Percentiles rank a stretch among this genome's conserved stretches.
phyloP scores from a whole-genome alignment of 805 yeast genomes.

The Candida silvicultrix region DNA sequence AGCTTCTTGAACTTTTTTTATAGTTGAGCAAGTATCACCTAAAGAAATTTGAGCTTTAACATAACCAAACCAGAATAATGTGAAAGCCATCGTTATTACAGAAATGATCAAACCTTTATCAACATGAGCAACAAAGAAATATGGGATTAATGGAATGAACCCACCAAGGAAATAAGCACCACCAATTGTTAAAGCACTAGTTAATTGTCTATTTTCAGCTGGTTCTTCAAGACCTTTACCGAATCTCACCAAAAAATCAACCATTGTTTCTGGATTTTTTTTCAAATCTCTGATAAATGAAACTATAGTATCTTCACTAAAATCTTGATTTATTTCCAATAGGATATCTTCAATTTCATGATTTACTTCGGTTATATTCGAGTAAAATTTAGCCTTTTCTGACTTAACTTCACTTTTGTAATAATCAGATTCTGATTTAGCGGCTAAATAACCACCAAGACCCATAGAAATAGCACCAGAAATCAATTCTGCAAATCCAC shows the following conservation, averaged over 20 bases:
- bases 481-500: slow-evolving; percentile 96
- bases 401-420: slow-evolving; percentile 64
- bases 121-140: slow-evolving; percentile 76
- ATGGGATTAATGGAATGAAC: slow-evolving; percentile 84
- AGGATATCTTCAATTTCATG: slow-evolving; percentile 79
- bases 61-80: slow-evolving; percentile 83
- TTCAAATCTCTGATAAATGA: slow-evolving; percentile 75
- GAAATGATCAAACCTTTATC: slow-evolving; percentile 71
- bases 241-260: slow-evolving; percentile 79
- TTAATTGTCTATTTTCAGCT: slow-evolving; percentile 82
- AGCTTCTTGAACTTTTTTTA: slow-evolving; percentile 69
- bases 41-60: slow-evolving; percentile 79
- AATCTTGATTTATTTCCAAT: slow-evolving; percentile 52
- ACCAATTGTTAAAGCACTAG: slow-evolving; percentile 88
- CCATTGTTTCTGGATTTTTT: slow-evolving; percentile 67
- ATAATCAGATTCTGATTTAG: slow-evolving; percentile 79
- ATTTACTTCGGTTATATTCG: slow-evolving; percentile 56
- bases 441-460: slow-evolving; percentile 93
- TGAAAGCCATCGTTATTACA: slow-evolving; percentile 74
- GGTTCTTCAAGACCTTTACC: slow-evolving; percentile 96
- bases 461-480: slow-evolving; percentile 99
- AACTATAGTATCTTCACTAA: slow-evolving; percentile 65
- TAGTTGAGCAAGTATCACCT: slow-evolving; percentile 64
- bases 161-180: slow-evolving; percentile 88
- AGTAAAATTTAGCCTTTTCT: slow-evolving; percentile 64